Base-by-base conservation (phyloP, 2,329 filamentous ascomycete genomes). In the Colletotrichum scovillei region DNA sequence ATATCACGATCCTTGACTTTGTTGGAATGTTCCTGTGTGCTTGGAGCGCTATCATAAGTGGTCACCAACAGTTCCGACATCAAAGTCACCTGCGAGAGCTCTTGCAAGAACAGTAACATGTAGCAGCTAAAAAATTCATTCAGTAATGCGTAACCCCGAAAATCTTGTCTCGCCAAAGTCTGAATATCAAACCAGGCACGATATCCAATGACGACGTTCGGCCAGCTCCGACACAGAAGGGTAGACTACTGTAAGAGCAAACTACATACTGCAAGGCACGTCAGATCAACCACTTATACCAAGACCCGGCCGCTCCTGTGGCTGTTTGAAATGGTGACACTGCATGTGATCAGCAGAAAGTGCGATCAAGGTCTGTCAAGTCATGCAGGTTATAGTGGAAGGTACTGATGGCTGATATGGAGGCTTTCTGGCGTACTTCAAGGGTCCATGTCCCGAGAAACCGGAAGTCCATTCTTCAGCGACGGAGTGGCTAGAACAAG, bases 251-350 rank as follows among this genome's bases (percentile, higher is more conserved):
- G 38, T 11, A 32, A 26, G 8, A 12, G 32, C 24, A 6, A 14
- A 30, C 4, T 32, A 26, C 26, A 26, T 26, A 22, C 52, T 53
- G 38, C 5, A 32, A 8, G 8, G 5, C 26, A 28, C 4, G 28
- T 19, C 16, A 32, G 11, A 58, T 22, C 16, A 14, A 42, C 24
- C 52, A 28, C 11, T 12, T 7, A 16, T 22, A 11, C 5, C 5
- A 28, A 55, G 12, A 1, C 24, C 22, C 52, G 26, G 24, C 28
- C 19, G 42, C 42, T 55, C 32, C 26, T 58, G 46, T 63, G 57
- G 57, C 66, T 55, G 57, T 68, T 68, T 30, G 22, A 16, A n/a
- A 19, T 19, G 57, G 67, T 58, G 1, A 38, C 52, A 64, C 52
- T 9, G 28, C 59, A 69, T 35, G 30, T 26, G 42, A 57, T 49